These are phyloP conservation scores for Onygenales sp. DNA, from an alignment of 2,329 filamentous ascomycete genomes.

Conservation along the genomic window DNA sequence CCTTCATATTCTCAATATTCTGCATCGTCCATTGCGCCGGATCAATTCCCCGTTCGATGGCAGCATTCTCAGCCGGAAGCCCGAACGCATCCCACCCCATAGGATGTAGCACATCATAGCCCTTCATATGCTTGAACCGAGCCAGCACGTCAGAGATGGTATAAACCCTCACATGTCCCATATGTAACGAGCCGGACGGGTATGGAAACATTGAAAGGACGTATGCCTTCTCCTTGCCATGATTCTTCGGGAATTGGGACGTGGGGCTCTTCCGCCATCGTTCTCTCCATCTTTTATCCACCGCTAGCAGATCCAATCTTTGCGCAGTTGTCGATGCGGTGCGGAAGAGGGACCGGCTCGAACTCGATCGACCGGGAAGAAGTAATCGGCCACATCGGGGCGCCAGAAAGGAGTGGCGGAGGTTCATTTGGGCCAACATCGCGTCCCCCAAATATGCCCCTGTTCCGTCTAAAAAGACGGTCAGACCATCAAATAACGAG, in stretches of 20 bases:
- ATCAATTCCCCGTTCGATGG: conserved; percentile 69
- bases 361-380: neutral
- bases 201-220: conserved; percentile 91
- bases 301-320: conserved; percentile 34
- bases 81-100: conserved; percentile 96
- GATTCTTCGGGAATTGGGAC: conserved; percentile 2
- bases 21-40: conserved; percentile 68
- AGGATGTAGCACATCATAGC: conserved; percentile 68
- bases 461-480: neutral
- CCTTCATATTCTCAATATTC: conserved; percentile 80
- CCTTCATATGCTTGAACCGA: conserved; percentile 64
- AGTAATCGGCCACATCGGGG: neutral
- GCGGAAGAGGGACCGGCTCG: neutral
- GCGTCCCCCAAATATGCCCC: neutral
- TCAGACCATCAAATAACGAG: conserved; percentile 2
- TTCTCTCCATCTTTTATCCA: conserved; percentile 47
- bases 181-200: conserved; percentile 75
- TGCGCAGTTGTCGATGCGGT: conserved; percentile 16
- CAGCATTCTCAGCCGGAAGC: conserved; percentile 82
- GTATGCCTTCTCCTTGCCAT: conserved; percentile 43
- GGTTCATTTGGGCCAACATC: neutral
- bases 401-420: neutral
- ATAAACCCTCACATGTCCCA: conserved; percentile 82
- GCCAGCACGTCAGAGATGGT: conserved; percentile 81
- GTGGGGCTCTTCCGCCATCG: conserved; percentile 31